These are phyloP conservation scores for Peniophora sp. DNA, from an alignment of 1,284 basidiomycete species.

Conservation along the genomic window DNA sequence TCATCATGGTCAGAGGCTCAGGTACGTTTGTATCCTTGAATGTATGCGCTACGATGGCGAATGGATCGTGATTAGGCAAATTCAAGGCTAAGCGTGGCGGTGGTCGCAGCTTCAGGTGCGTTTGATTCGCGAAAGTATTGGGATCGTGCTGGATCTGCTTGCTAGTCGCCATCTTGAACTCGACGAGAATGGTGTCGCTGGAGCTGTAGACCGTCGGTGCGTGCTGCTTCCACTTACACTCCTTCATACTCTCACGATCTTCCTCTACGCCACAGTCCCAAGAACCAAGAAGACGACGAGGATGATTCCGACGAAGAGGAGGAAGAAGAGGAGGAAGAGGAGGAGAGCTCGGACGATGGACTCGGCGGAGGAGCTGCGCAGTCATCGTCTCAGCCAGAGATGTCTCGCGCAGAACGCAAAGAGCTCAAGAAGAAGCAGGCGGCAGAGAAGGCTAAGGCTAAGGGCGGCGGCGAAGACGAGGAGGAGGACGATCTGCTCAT, in stretches of 20 bases:
- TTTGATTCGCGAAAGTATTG: neutral
- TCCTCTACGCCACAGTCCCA: neutral
- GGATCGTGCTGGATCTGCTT: conserved; percentile 3
- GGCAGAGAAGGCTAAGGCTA: conserved; percentile 33
- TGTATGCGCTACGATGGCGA: neutral
- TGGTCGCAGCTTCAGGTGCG: conserved; percentile 71
- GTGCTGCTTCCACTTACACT: conserved; percentile 5
- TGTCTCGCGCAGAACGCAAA: conserved; percentile 57
- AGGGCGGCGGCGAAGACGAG: conserved; percentile 36
- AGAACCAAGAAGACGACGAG: conserved; percentile 16
- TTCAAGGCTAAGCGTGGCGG: conserved; percentile 85
- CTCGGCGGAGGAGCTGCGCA: conserved; percentile 7
- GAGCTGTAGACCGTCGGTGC: conserved; percentile 42
- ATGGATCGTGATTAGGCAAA: conserved; percentile 40
- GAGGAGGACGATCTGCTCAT: conserved; percentile 46
- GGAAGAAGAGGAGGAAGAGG: conserved; percentile 28
- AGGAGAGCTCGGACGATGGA: conserved; percentile 26
- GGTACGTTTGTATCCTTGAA: conserved; percentile 25
- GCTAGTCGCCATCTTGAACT: conserved; percentile 50
- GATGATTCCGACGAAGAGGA: conserved; percentile 30
- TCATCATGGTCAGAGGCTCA: conserved; percentile 50
- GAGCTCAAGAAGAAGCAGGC: conserved; percentile 70
- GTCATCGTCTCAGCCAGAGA: conserved; percentile 28
- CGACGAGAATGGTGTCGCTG: conserved; percentile 56
- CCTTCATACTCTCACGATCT: neutral